Evolutionary conservation across 2,329 filamentous ascomycete species (phyloP), one percentile per base, ranked within the genome.

Genomic region (Colletotrichum aenigma): DNA sequence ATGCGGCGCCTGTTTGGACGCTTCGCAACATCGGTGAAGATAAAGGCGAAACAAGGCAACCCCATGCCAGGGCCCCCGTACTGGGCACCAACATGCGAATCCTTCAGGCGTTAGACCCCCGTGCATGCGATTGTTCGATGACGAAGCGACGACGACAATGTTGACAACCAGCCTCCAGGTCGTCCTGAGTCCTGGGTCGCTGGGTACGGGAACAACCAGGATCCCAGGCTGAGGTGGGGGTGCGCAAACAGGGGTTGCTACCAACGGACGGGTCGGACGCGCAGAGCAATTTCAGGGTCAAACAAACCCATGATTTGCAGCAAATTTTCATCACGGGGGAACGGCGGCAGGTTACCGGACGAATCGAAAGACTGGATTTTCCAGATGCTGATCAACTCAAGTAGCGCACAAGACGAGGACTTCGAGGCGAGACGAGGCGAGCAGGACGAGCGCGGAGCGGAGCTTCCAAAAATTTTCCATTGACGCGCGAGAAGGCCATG

Each of bases 241-340:
- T 52, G 58, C n/a, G 16, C 18, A 28, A 67, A 38, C 66, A 70
- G 61, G 66, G 66, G 71, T 55, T 48, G 52, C 71, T 66, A 56
- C 74, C 71, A 67, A 71, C 66, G 66, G 55, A 61, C 62, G 71
- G 66, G 71, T 71, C 52, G 71, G 36, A 60, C 62, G 38, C 71
- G 71, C 67, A 55, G 62, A 70, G 74, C 74, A 75, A 70, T 71
- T 71, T 75, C 60, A 75, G 66, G 70, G 70, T 75, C 64, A 75
- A 69, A 73, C 64, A 68, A 69, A 38, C 70, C 58, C 73, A 66
- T 75, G 43, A 55, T 70, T 75, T 66, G 71, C 66, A 48, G 60
- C 71, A 76, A 62, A 66, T 70, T 76, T 65, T 71, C 24, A 76
- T 70, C 52, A 61, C 71, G 66, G 71, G 64, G 74, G 48, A 66